Evolutionary conservation across 2,329 filamentous ascomycete genomes (phyloP).

Genomic region (Colletotrichum orchidophilum): DNA sequence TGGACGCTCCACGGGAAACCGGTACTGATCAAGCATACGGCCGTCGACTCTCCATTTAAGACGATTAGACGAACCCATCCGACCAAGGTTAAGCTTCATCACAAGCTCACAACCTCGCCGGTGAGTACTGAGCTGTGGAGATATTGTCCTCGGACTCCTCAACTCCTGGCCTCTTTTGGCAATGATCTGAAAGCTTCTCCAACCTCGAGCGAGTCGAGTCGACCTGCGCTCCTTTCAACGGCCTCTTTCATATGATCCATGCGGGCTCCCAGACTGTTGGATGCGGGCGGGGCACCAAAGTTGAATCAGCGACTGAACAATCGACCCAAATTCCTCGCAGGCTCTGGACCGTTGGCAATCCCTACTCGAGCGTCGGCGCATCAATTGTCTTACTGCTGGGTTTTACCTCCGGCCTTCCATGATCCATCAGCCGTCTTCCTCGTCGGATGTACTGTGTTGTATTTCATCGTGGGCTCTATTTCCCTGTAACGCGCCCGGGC

Average conservation of each 20-base stretch:
- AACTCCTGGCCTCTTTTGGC: neutral
- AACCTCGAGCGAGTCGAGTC: neutral
- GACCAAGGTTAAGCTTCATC: slow-evolving; percentile 14
- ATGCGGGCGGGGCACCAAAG: neutral
- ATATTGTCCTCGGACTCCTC: neutral
- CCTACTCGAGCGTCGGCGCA: neutral
- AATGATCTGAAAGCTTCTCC: neutral
- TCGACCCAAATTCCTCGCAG: slow-evolving; percentile 10
- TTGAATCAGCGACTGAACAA: neutral
- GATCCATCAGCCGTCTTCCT: neutral
- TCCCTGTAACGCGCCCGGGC: slow-evolving; percentile 23
- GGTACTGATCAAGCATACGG: neutral
- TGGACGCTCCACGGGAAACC: slow-evolving; percentile 1
- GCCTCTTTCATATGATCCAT: neutral
- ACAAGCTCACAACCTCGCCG: slow-evolving; percentile 20
- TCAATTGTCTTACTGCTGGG: neutral
- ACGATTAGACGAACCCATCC: slow-evolving; percentile 24
- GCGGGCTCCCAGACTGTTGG: neutral
- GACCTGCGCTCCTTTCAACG: neutral
- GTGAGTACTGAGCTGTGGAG: neutral
- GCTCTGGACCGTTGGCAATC: neutral
- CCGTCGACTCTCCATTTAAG: neutral
- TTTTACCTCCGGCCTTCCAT: neutral
- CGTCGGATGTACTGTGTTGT: slow-evolving; percentile 20
- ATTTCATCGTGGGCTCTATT: slow-evolving; percentile 13